Base-by-base conservation (phyloP, 192 early-diverging fungal genomes). In the Podila epigama region DNA sequence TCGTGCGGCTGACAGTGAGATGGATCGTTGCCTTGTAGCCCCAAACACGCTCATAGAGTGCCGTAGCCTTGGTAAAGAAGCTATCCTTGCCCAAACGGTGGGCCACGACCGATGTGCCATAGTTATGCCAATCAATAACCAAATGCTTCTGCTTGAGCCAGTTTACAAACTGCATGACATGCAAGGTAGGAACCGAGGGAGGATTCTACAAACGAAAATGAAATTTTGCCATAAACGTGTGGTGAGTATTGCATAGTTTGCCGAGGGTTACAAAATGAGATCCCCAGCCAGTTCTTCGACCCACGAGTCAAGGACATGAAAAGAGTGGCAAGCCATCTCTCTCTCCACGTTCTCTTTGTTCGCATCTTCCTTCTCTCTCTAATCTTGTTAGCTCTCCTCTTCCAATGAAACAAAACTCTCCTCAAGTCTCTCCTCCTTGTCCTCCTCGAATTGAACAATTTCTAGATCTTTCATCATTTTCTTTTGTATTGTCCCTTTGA, bases 61-160 rank as follows among this genome's bases (percentile, higher is more conserved):
- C 13, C 37, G 56, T 59, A 15, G 70, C 16, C 56, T 66, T 62
- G 35, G 84, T 72, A 37, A 79, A 58, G 27, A 69, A 69, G 36
- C 85, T 87, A 2, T 60, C 29, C 22, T 75, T 39, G 12, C 93
- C 93, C 25, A 95, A 63, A 50, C 82, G 87, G 33, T 96, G 65
- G 11, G 84, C 91, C 33, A 99, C 90, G 33, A 99, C 86, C 4
- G 94, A 92, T 70, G 89, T 92, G 25, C 96, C 97, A 77, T 96
- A 96, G 80, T 99, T 99, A 71, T 99, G 97, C 97, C 97, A 99
- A 80, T 99, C 97, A 44, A 99, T 94, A 50, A 98, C 83, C 5
- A 99, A 80, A 51, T 83, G 83, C 18, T 89, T 80, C 31, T 88
- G 82, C n/a, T 89, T 87, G 27, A 94, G 22, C 57, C 87, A 85